A percentile compares a stretch with the other conserved stretches of the same genome.
Conservation (phyloP, 2,329 filamentous ascomycete species). For the Polychaeton citri region DNA sequence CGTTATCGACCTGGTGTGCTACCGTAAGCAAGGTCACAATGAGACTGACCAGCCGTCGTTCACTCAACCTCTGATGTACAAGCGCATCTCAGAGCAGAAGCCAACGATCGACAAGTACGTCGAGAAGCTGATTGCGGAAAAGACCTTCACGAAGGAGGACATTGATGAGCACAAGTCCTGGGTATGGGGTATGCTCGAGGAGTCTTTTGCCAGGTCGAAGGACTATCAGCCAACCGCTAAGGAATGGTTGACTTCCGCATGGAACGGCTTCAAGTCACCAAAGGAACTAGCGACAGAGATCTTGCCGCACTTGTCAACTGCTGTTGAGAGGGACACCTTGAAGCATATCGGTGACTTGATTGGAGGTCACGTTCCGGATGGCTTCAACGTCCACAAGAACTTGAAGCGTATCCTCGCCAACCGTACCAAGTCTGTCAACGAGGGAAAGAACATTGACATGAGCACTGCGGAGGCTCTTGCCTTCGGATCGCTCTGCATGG, state of each 20-base stretch:
- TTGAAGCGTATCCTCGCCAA: conserved; percentile 87
- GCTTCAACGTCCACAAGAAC: conserved; percentile 84
- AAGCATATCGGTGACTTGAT: conserved; percentile 75
- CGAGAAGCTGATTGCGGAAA: conserved; percentile 78
- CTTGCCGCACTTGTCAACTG: conserved; percentile 79
- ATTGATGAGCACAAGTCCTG: conserved; percentile 98
- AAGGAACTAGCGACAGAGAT: conserved; percentile 95
- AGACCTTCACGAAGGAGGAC: conserved; percentile 93
- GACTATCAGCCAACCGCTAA: conserved; percentile 94
- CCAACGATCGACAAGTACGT: conserved; percentile 84
- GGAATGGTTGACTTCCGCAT: conserved; percentile 96
- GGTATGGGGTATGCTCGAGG: conserved; percentile 98
- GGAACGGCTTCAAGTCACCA: conserved; percentile 98
- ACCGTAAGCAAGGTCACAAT: conserved; percentile 98
- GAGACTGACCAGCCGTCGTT: conserved; percentile 99
- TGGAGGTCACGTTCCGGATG: conserved; percentile 58
- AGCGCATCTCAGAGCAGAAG: conserved; percentile 77
- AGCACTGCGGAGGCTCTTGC: conserved; percentile 91
- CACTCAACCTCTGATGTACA: conserved; percentile 99
- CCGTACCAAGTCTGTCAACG: conserved; percentile 80
- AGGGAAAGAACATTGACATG: conserved; percentile 95
- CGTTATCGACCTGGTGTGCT: conserved; percentile 95
- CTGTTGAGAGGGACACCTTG: conserved; percentile 57
- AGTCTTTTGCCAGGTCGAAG: conserved; percentile 94
- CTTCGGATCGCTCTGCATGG: conserved; percentile 78